Conservation (phyloP, 345 rosid genomes). For the Fremontodendron californicum region DNA sequence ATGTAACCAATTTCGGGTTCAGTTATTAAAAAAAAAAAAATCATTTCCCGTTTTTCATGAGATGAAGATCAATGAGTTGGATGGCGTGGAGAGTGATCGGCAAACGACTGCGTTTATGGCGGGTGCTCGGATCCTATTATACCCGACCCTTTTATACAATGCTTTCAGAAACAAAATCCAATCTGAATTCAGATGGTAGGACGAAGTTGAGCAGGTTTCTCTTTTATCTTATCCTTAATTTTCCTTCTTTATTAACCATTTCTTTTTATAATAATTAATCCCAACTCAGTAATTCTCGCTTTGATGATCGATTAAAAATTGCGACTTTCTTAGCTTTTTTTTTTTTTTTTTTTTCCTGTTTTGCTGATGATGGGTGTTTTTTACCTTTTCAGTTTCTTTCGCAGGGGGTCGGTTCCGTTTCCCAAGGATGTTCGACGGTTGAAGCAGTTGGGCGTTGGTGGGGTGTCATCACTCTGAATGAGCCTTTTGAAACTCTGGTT, state of each 20-base stretch:
- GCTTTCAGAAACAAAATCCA: too few relatives aligned
- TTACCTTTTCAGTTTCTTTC: constrained; percentile 47
- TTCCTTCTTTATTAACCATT: too few relatives aligned
- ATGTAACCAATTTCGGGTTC: background rate
- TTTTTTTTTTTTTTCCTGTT: background rate
- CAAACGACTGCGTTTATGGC: constrained; percentile 23
- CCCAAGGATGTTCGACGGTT: constrained; percentile 68
- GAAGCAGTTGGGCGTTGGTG: constrained; percentile 69
- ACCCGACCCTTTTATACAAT: constrained; percentile 64
- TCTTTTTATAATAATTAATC: background rate
- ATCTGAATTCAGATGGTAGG: constrained; percentile 82
- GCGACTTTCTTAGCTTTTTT: background rate
- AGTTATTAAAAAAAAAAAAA: background rate
- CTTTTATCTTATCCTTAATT: background rate
- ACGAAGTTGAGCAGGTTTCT: constrained; percentile 51
- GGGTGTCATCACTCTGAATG: constrained; percentile 77
- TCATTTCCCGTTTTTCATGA: background rate
- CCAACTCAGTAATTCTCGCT: background rate
- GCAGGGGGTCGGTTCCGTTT: constrained; percentile 84
- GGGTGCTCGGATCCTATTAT: constrained; percentile 60
- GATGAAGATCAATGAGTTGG: constrained; percentile 51
- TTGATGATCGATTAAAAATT: background rate
- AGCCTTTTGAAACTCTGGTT: constrained; percentile 73
- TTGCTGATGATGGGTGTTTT: background rate
- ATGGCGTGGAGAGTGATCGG: constrained; percentile 33